Evolutionary conservation across 257 asterid genomes (phyloP), one percentile per base, ranked within the genome.

Genomic region (Haberlea rhodopensis): DNA sequence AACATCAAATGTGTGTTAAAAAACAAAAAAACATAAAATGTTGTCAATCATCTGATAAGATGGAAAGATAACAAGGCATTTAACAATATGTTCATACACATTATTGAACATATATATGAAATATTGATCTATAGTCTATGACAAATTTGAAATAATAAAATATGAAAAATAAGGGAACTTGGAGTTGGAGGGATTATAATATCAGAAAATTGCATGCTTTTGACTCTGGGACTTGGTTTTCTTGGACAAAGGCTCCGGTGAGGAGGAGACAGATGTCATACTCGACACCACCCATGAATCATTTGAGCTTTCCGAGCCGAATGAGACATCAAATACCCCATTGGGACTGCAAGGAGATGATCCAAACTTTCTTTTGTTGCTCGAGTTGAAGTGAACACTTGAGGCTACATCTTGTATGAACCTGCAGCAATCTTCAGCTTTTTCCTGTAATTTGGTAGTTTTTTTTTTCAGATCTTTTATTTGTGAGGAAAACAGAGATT

Each of bases 241-340:
- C 83, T 90, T 90, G 54, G 82, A 57, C 66, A 73, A 24, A 20
- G 87, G 95, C 84, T 80, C 79, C 23, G 97, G 97, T 19, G 96
- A 84, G 1, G 96, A 88, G 26, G 85, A 75, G 53, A 81, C 87
- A 10, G 90, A 81, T 0, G 80, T 40, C 22, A 60, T 29, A 3
- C 79, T 65, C 66, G 52, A 52, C 40, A 65, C 76, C 51, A 79
- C 34, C 80, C 90, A 81, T 6, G 87, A 82, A 29, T 79, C 88
- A 53, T 66, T 67, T 31, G 87, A 80, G 71, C 67, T 71, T 13
- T 77, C 87, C 32, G 81, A 78, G 76, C 90, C 79, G 71, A 79
- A 81, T 60, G 90, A 77, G 49, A 80, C 61, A 55, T 84, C 89
- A 79, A 80, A 69, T 13, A 87, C 87, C 34, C 89, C 97, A 78